Evolutionary conservation across 331 rosid genomes (phyloP).

Genomic region (Cydonia oblonga): DNA sequence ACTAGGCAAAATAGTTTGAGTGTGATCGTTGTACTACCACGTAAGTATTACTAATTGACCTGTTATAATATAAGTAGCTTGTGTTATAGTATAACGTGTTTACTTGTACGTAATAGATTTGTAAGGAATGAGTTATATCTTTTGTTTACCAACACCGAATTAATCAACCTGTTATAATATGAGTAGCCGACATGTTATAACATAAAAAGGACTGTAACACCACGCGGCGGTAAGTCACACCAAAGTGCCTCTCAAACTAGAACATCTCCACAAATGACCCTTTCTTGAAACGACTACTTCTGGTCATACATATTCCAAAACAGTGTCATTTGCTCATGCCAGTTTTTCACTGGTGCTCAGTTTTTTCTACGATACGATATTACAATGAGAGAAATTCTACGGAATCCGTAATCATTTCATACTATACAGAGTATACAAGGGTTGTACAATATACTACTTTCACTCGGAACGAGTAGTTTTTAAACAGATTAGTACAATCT

Average conservation of each 20-base stretch:
- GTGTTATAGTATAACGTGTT: too few relatives aligned
- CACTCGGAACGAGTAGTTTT: background rate
- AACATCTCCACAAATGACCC: background rate
- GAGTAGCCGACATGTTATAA: too few relatives aligned
- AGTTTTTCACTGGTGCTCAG: background rate
- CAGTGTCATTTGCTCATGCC: background rate
- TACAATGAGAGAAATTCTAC: background rate
- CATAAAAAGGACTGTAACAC: too few relatives aligned
- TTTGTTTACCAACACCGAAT: too few relatives aligned
- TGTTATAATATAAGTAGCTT: too few relatives aligned
- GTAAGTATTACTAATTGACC: too few relatives aligned
- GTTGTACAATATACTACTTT: background rate
- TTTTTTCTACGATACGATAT: background rate
- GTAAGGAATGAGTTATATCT: too few relatives aligned
- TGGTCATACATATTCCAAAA: background rate
- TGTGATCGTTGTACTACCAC: too few relatives aligned
- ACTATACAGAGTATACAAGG: constrained; percentile 14
- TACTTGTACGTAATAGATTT: too few relatives aligned
- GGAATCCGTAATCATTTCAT: background rate
- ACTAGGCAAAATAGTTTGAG: too few relatives aligned
- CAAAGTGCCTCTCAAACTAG: background rate
- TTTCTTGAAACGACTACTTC: background rate
- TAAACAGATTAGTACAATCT: background rate
- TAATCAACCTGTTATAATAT: too few relatives aligned
- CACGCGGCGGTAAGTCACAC: too few relatives aligned